phyloP scores from a whole-genome alignment of 2,329 filamentous ascomycete species.

The Ceratocystis albifundus region DNA sequence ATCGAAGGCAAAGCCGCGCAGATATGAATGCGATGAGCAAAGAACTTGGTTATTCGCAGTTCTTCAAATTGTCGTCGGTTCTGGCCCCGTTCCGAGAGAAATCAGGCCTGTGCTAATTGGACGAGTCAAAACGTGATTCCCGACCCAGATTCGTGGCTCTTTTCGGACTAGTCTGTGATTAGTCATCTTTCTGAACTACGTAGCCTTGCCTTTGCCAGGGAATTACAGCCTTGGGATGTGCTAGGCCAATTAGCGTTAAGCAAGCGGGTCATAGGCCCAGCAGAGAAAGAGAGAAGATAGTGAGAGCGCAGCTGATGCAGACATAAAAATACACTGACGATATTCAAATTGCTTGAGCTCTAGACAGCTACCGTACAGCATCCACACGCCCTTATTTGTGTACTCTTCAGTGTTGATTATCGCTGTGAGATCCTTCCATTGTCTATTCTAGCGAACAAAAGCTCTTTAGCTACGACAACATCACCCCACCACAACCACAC shows the following conservation, averaged over 20 bases:
- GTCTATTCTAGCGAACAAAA: too few relatives aligned
- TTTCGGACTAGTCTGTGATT: slow-evolving; percentile 11
- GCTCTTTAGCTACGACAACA: too few relatives aligned
- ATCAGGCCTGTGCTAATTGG: slow-evolving; percentile 19
- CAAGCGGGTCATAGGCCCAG: neutral
- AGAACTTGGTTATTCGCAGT: neutral
- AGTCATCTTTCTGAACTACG: neutral
- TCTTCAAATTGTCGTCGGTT: slow-evolving; percentile 15
- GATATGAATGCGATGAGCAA: neutral
- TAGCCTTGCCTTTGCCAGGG: slow-evolving; percentile 7
- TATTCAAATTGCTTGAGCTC: too few relatives aligned
- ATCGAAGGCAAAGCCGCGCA: neutral
- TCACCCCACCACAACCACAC: neutral
- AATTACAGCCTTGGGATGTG: slow-evolving; percentile 4
- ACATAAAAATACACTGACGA: too few relatives aligned
- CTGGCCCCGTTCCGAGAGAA: slow-evolving; percentile 18
- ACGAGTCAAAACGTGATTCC: slow-evolving; percentile 20
- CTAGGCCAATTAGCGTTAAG: neutral
- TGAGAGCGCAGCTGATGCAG: neutral
- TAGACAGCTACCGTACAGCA: too few relatives aligned
- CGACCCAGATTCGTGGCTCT: slow-evolving; percentile 15
- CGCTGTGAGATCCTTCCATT: too few relatives aligned
- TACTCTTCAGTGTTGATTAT: too few relatives aligned
- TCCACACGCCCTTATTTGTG: too few relatives aligned
- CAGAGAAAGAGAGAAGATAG: slow-evolving; percentile 6